Evolutionary conservation across 192 early-diverging fungal genomes (phyloP).

Genomic region (Glomus cerebriforme): DNA sequence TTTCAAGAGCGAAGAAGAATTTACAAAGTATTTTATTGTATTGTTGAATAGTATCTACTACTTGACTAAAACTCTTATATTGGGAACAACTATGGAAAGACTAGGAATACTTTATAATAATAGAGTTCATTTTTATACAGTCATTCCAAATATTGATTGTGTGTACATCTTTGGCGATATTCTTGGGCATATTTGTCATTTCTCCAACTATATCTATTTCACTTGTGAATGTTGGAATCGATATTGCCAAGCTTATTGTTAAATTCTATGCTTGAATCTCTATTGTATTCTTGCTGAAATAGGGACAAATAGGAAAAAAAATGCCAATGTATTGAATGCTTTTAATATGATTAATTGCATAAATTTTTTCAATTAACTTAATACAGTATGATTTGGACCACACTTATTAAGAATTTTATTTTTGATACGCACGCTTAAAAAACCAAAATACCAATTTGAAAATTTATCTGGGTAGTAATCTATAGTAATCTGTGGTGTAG

Average conservation of each 20-base stretch:
- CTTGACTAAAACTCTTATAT: conserved; percentile 10
- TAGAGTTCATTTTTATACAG: background rate
- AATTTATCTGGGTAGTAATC: too few species aligned
- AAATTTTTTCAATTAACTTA: too few species aligned
- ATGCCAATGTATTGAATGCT: too few species aligned
- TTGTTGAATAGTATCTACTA: conserved; percentile 9
- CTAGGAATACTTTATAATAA: conserved; percentile 9
- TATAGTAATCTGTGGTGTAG: too few species aligned
- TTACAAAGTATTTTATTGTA: conserved; percentile 14
- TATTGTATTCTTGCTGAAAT: conserved; percentile 12
- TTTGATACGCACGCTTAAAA: too few species aligned
- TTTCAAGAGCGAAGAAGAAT: conserved; percentile 4
- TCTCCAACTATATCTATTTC: conserved; percentile 4
- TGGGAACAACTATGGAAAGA: background rate
- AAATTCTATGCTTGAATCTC: background rate
- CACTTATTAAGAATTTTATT: too few species aligned
- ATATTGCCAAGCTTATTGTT: conserved; percentile 14
- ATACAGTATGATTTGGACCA: too few species aligned
- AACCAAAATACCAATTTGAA: too few species aligned
- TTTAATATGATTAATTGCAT: too few species aligned
- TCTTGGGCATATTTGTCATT: background rate
- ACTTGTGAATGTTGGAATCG: conserved; percentile 13
- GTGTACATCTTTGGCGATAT: conserved; percentile 11
- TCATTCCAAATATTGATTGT: conserved; percentile 3
- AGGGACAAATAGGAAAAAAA: background rate